Evolutionary conservation across 768 basidiomycete genomes (phyloP), one percentile per base, ranked within the genome.

Genomic region (Naganishia vaughanmartiniae): DNA sequence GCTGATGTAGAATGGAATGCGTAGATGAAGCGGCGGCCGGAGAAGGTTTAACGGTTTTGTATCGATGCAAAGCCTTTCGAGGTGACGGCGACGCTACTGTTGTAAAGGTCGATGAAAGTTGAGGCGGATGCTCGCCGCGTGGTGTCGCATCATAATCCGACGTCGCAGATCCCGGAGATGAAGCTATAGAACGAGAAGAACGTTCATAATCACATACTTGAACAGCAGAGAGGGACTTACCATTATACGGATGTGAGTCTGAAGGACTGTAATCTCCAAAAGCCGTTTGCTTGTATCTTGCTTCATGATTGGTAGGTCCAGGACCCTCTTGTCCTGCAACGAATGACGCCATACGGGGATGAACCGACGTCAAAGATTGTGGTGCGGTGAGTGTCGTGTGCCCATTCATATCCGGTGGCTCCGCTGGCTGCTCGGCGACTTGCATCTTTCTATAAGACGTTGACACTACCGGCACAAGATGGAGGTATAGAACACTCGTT

Each of bases 131-230:
- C 24, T 58, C 57, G 57, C 57, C 57, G 21, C 57, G 57, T 24
- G 57, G 57, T 19, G 57, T 58, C 5, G 31, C 57, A 58, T 58
- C 57, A 31, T 58, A 34, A 39, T 58, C 57, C 7, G 57, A 58
- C 24, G 57, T 58, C 3, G 30, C 21, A 12, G 28, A 56, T 7
- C 15, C 33, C 24, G 57, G 57, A 17, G 57, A 58, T 34, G 34
- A 12, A 36, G 34, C 57, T 58, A 56, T 34, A 1, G 3, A 36
- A 19, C 1, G 24, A 34, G 34, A 58, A 58, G 15, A 9, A 9
- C 4, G 30, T 55, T 19, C 15, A 31, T n/a, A 15, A 17, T 31
- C 28, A 58, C 57, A 15, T 4, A n/a, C 36, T 10, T 33, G 2
- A 12, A 39, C 3, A 24, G 57, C 34, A 4, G 14, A 4, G 26